phyloP scores from a whole-genome alignment of 2,329 filamentous ascomycete species.

The Sphaerulina populicola region DNA sequence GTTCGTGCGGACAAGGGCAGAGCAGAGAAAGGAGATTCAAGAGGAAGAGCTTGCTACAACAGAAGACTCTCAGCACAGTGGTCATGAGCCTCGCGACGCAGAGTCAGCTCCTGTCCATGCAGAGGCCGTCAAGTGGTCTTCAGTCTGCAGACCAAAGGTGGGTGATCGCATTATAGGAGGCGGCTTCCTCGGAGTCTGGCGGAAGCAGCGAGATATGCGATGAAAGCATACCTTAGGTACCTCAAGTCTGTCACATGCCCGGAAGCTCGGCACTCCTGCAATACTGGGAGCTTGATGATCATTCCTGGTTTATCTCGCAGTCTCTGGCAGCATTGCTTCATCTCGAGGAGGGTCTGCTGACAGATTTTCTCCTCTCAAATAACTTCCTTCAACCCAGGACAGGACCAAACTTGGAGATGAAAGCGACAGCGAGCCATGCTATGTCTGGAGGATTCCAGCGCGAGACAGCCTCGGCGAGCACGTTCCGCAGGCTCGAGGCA shows the following conservation, averaged over 20 bases:
- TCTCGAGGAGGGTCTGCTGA: no score
- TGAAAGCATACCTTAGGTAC: background rate
- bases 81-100: background rate
- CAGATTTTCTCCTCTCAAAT: no score
- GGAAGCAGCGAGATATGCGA: conserved; percentile 28
- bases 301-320: no score
- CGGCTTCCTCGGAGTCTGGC: conserved; percentile 34
- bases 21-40: conserved; percentile 3
- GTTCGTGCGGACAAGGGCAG: conserved; percentile 38
- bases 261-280: background rate
- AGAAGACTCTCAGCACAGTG: background rate
- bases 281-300: no score
- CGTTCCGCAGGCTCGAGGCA: no score
- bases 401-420: no score
- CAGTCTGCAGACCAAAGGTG: conserved; percentile 36
- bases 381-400: no score
- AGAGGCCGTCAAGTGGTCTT: conserved; percentile 12
- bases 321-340: no score
- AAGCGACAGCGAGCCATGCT: no score
- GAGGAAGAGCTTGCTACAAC: background rate
- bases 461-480: no score
- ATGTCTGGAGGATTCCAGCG: no score
- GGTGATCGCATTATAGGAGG: conserved; percentile 34
- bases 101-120: background rate
- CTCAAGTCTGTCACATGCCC: no score